phyloP scores from a whole-genome alignment of 2,329 filamentous ascomycete genomes.

The Xylaria hypoxylon region DNA sequence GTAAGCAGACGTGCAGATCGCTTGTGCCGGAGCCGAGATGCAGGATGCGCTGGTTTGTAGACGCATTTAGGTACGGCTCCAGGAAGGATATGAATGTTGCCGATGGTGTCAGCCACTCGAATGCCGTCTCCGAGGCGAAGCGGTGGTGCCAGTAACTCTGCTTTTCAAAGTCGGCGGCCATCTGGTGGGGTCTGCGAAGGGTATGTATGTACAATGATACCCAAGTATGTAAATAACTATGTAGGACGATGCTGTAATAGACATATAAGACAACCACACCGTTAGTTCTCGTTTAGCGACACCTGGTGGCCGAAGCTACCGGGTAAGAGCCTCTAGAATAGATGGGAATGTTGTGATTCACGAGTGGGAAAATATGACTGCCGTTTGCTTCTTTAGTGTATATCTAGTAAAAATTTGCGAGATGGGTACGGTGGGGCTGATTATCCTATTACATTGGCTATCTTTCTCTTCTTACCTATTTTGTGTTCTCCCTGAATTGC shows the following conservation, averaged over 20 bases:
- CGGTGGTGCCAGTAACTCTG: slow-evolving; percentile 63
- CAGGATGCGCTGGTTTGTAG: slow-evolving; percentile 52
- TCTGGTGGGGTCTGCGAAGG: slow-evolving; percentile 6
- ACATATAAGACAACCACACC: not conserved
- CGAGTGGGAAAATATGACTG: not conserved
- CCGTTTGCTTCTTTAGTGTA: not conserved
- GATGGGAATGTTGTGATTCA: not conserved
- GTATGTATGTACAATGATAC: too few relatives aligned
- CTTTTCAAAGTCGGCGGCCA: slow-evolving; percentile 58
- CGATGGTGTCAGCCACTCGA: slow-evolving; percentile 62
- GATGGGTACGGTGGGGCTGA: slow-evolving; percentile 26
- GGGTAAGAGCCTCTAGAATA: not conserved
- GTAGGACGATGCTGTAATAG: not conserved
- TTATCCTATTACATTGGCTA: not conserved
- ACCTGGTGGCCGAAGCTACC: slow-evolving; percentile 25
- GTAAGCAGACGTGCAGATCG: slow-evolving; percentile 62
- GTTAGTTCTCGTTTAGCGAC: slow-evolving; percentile 3
- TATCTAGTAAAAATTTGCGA: slow-evolving; percentile 14
- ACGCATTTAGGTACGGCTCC: slow-evolving; percentile 52
- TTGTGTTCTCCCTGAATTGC: too few relatives aligned
- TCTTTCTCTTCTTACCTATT: not conserved
- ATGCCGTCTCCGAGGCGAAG: slow-evolving; percentile 58
- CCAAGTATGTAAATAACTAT: not conserved
- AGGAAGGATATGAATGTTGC: slow-evolving; percentile 56
- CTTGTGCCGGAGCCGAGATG: slow-evolving; percentile 64